Evolutionary conservation across 176 grass and related monocot genomes (phyloP).

Genomic region (Carex pumila): DNA sequence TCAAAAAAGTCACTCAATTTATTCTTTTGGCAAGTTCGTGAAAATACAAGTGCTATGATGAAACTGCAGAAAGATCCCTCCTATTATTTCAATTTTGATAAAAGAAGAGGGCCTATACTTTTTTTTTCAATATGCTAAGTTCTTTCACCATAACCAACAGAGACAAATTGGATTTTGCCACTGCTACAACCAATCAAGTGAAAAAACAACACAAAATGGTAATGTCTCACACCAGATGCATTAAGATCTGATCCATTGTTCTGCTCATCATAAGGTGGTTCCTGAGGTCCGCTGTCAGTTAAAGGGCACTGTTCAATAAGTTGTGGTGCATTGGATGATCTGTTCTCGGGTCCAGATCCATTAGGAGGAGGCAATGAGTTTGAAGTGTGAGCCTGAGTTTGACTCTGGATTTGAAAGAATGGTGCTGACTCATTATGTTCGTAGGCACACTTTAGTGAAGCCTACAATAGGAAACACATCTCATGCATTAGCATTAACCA

Average conservation of each 20-base stretch:
- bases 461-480: constrained; percentile 40
- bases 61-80: not conserved
- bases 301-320: constrained; percentile 37
- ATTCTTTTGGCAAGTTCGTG: constrained; percentile 10
- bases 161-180: not conserved
- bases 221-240: constrained; percentile 5
- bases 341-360: constrained; percentile 29
- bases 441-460: constrained; percentile 27
- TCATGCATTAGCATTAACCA: not conserved
- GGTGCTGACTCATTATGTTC: constrained; percentile 27
- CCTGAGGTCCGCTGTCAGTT: constrained; percentile 32
- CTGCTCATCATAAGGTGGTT: constrained; percentile 41
- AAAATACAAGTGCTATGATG: not conserved
- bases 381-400: constrained; percentile 24
- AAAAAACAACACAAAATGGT: not conserved
- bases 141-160: not conserved
- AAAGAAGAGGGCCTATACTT: not conserved
- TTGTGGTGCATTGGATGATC: constrained; percentile 32
- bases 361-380: constrained; percentile 38
- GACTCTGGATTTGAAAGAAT: constrained; percentile 42
- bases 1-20: not conserved
- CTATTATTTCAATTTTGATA: not conserved
- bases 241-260: constrained; percentile 34
- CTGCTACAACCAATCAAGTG: not conserved
- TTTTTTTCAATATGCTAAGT: not conserved